phyloP scores from a whole-genome alignment of 2,329 filamentous ascomycete genomes.

The Beauveria sp. region DNA sequence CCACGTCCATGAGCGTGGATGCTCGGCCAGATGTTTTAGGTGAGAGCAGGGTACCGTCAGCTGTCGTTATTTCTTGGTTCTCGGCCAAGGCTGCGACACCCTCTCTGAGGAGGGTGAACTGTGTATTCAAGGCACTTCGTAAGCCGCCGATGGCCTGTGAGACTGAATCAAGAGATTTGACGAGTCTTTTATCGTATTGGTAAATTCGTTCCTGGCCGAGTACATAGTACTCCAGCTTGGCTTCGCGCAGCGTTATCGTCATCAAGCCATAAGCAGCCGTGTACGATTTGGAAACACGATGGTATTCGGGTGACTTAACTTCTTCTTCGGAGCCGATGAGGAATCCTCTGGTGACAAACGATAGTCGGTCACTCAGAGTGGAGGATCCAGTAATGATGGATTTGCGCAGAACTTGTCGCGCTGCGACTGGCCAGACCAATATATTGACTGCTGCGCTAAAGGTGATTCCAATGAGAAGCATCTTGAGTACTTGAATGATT shows the following conservation, averaged over 20 bases:
- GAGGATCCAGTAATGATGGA: slow-evolving; percentile 66
- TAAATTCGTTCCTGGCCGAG: slow-evolving; percentile 74
- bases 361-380: slow-evolving; percentile 72
- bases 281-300: slow-evolving; percentile 54
- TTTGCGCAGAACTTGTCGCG: slow-evolving; percentile 62
- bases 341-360: slow-evolving; percentile 73
- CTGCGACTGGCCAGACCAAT: slow-evolving; percentile 69
- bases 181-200: slow-evolving; percentile 67
- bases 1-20: slow-evolving; percentile 30
- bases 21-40: slow-evolving; percentile 21
- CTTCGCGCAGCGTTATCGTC: slow-evolving; percentile 71
- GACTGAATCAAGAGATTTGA: slow-evolving; percentile 76
- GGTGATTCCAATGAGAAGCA: slow-evolving; percentile 70
- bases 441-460: slow-evolving; percentile 69
- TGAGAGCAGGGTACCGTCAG: slow-evolving; percentile 17
- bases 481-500: slow-evolving; percentile 74
- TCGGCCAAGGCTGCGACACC: slow-evolving; percentile 21
- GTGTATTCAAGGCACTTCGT: slow-evolving; percentile 79
- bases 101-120: slow-evolving; percentile 77
- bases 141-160: slow-evolving; percentile 86
- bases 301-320: slow-evolving; percentile 58
- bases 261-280: slow-evolving; percentile 61
- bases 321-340: slow-evolving; percentile 76
- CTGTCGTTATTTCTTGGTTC: slow-evolving; percentile 16
- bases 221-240: slow-evolving; percentile 82